phyloP scores from a whole-genome alignment of 2,329 filamentous ascomycete species.

The Colletotrichum sp. region DNA sequence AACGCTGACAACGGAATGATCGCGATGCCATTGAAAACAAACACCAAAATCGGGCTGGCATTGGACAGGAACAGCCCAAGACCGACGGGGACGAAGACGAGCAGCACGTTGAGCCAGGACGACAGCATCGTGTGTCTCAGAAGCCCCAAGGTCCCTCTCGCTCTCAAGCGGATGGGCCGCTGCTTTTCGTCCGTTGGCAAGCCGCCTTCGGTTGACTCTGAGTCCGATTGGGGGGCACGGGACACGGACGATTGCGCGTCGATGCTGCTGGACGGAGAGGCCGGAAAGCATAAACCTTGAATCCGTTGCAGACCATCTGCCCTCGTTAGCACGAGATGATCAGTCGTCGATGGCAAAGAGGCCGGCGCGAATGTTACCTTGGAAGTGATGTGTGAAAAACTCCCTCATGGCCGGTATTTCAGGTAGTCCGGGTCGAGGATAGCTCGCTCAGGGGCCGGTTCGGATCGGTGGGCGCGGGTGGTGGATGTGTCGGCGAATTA shows the following conservation, averaged over 20 bases:
- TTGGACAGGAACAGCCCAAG: constrained; percentile 56
- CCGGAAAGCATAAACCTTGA: background rate
- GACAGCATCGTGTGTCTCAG: constrained; percentile 28
- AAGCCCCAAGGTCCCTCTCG: background rate
- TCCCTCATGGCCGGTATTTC: background rate
- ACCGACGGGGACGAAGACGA: constrained; percentile 75
- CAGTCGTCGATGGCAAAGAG: background rate
- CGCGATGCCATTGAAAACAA: constrained; percentile 65
- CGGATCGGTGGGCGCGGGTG: background rate
- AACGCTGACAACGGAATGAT: constrained; percentile 64
- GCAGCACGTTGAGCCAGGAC: constrained; percentile 66
- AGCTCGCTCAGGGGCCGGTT: background rate
- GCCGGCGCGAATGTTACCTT: background rate
- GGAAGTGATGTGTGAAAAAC: background rate
- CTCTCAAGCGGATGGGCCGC: background rate
- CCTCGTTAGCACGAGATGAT: background rate
- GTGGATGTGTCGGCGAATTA: background rate
- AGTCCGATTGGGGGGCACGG: background rate
- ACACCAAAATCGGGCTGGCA: constrained; percentile 47
- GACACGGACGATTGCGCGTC: background rate
- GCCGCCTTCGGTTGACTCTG: background rate
- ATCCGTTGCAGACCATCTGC: background rate
- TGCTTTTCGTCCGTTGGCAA: background rate
- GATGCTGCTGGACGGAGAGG: background rate
- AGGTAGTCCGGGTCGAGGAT: background rate